Conservation (phyloP, 306 rosid species). For the Ormosia emarginata region DNA sequence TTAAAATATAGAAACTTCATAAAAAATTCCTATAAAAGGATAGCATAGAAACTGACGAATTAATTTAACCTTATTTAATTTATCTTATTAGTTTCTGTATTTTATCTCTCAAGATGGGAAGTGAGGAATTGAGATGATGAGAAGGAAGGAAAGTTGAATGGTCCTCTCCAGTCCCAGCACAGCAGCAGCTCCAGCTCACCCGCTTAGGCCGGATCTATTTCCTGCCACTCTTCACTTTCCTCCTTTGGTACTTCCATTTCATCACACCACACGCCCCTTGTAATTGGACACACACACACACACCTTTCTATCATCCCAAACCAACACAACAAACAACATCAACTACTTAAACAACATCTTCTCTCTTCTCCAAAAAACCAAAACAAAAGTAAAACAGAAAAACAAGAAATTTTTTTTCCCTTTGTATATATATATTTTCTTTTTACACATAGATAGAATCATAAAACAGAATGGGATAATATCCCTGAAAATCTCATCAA, state of each 20-base stretch:
- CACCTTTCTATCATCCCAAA: slow-evolving; percentile 27
- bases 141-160: background rate
- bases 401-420: too few species aligned
- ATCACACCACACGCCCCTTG: slow-evolving; percentile 1
- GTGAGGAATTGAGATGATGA: background rate
- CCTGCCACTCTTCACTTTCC: slow-evolving; percentile 19
- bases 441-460: background rate
- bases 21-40: too few species aligned
- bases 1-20: too few species aligned
- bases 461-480: background rate
- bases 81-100: background rate
- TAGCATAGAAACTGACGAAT: too few species aligned
- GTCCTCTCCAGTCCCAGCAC: slow-evolving; percentile 3
- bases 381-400: too few species aligned
- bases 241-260: slow-evolving; percentile 22
- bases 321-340: background rate
- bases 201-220: slow-evolving; percentile 58
- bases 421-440: too few species aligned
- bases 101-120: background rate
- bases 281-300: background rate
- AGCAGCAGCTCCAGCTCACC: slow-evolving; percentile 39
- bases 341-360: background rate
- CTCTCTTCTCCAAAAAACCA: background rate
- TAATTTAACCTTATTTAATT: too few species aligned
- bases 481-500: too few species aligned